Percentiles rank a stretch among this genome's conserved stretches.
Evolutionary conservation across 805 yeast genomes (phyloP).

Genomic region (Pichia thaimueangensis): DNA sequence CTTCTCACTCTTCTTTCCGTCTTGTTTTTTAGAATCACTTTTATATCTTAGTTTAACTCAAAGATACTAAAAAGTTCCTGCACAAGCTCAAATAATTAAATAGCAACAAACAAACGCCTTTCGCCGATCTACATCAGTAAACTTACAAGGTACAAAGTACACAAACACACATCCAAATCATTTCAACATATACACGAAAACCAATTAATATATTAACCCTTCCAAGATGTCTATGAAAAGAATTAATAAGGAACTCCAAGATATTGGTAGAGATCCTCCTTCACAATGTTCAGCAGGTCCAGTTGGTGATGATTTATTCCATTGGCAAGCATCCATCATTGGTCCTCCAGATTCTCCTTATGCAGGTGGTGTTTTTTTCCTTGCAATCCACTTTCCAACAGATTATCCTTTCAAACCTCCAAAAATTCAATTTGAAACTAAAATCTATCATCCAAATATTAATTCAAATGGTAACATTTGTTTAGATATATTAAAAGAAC

Average conservation of each 20-base stretch:
- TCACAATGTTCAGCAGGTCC: conserved; percentile 99
- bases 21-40: no score
- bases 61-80: no score
- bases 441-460: conserved; percentile 96
- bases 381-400: conserved; percentile 96
- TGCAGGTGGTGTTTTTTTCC: conserved; percentile 84
- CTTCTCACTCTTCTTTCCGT: no score
- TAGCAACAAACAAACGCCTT: no score
- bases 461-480: conserved; percentile 94
- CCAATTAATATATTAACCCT: neutral
- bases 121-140: no score
- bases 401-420: conserved; percentile 99
- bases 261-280: conserved; percentile 98
- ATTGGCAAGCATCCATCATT: conserved; percentile 99
- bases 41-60: no score
- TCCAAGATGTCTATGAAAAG: conserved; percentile 80
- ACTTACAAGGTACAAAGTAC: no score
- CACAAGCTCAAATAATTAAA: no score
- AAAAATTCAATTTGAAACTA: conserved; percentile 85
- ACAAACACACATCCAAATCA: no score
- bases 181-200: no score
- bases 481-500: conserved; percentile 93
- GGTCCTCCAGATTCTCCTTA: conserved; percentile 94
- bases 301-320: conserved; percentile 94
- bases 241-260: conserved; percentile 91